A percentile compares a stretch with the other conserved stretches of the same genome.
These are phyloP conservation scores for Lathyrus oleraceus DNA, from an alignment of 306 rosid genomes.

Conservation along the genomic window DNA sequence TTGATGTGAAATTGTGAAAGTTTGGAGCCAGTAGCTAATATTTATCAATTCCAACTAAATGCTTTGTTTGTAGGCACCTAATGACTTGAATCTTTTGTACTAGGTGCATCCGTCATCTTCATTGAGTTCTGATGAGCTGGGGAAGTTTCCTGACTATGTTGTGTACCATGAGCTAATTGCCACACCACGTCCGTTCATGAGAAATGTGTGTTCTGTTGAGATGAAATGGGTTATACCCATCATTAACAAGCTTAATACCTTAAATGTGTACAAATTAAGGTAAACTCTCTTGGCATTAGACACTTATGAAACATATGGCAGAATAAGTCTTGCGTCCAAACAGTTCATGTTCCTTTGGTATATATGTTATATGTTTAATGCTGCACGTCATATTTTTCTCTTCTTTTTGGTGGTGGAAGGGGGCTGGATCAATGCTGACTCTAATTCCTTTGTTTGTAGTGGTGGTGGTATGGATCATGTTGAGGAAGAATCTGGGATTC, in stretches of 20 bases:
- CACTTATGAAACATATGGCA: background rate
- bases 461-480: constrained; percentile 63
- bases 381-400: background rate
- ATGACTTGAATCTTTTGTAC: constrained; percentile 30
- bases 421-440: constrained; percentile 32
- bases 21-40: constrained; percentile 21
- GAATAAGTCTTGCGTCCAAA: background rate
- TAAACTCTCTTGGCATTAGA: constrained; percentile 35
- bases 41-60: constrained; percentile 26
- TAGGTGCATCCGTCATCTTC: constrained; percentile 90
- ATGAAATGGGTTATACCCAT: constrained; percentile 72
- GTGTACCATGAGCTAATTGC: constrained; percentile 92
- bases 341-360: background rate
- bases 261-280: constrained; percentile 77
- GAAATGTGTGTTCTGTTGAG: constrained; percentile 76
- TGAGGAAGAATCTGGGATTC: constrained; percentile 49
- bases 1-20: constrained; percentile 23
- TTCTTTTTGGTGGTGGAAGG: background rate
- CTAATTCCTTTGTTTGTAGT: constrained; percentile 47
- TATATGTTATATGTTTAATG: background rate
- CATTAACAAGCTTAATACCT: constrained; percentile 69
- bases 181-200: constrained; percentile 81
- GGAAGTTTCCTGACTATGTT: constrained; percentile 86
- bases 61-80: constrained; percentile 19
- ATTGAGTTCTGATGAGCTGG: constrained; percentile 66